phyloP scores from a whole-genome alignment of 139 green algal species.

The Tetraselmis striata region DNA sequence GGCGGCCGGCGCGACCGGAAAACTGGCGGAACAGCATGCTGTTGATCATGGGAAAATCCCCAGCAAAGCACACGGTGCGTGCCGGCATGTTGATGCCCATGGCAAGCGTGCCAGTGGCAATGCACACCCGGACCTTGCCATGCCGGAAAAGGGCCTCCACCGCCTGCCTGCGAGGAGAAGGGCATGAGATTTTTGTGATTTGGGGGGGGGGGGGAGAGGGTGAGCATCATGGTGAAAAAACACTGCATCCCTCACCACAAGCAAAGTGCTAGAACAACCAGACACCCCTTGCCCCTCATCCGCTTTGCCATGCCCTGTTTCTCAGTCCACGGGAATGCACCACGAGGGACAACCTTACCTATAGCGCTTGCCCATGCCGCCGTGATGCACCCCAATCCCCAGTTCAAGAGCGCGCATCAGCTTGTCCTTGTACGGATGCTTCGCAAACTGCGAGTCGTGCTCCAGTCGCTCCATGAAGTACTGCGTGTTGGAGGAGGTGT shows the following conservation, averaged over 20 bases:
- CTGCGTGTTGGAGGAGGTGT: no score
- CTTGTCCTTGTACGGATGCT: no score
- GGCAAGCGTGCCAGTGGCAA: constrained; percentile 22
- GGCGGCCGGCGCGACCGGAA: constrained; percentile 11
- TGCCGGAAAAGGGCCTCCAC: constrained; percentile 19
- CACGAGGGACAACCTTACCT: no score
- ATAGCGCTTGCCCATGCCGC: constrained; percentile 15
- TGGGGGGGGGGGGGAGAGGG: background rate
- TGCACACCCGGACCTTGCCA: constrained; percentile 8
- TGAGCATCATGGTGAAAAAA: background rate
- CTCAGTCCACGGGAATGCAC: constrained; percentile 4
- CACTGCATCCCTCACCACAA: background rate
- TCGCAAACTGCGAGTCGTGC: no score
- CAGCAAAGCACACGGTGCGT: constrained; percentile 21
- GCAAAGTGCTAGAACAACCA: no score
- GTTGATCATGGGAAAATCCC: constrained; percentile 9
- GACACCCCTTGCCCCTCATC: no score
- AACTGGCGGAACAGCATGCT: constrained; percentile 10
- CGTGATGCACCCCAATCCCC: background rate
- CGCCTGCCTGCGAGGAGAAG: constrained; percentile 1
- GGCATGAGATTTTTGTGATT: no score
- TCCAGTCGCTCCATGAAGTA: constrained; percentile 1
- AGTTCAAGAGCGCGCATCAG: constrained; percentile 1
- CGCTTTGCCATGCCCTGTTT: background rate
- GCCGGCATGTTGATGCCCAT: constrained; percentile 24